These are phyloP conservation scores for Botrytis elliptica DNA, from an alignment of 2,329 filamentous ascomycete species.

Conservation along the genomic window DNA sequence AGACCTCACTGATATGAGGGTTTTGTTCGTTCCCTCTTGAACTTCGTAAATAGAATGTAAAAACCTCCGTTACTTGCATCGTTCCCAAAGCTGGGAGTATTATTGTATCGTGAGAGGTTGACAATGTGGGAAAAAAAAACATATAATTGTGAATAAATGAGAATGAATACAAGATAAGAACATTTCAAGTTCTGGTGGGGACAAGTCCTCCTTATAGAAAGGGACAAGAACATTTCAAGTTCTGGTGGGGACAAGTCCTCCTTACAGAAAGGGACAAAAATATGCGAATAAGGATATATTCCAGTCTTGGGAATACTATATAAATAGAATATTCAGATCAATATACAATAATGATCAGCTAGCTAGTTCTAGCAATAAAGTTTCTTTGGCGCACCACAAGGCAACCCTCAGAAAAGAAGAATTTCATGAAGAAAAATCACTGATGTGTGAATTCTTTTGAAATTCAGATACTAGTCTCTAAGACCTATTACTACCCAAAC, in stretches of 20 bases:
- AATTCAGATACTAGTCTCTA: not conserved
- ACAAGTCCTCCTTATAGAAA: not conserved
- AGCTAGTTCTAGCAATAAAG: not conserved
- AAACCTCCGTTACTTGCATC: not conserved
- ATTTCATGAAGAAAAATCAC: not conserved
- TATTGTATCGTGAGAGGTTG: not conserved
- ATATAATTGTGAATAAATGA: not conserved
- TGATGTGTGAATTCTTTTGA: not conserved
- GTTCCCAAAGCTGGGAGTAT: not conserved
- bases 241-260: not conserved
- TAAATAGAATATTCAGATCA: not conserved
- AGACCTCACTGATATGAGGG: not conserved
- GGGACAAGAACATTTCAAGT: too few relatives aligned
- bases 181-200: too few relatives aligned
- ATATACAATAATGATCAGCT: not conserved
- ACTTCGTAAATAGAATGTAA: not conserved
- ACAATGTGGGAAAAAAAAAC: not conserved
- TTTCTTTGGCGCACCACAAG: not conserved
- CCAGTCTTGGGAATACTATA: not conserved
- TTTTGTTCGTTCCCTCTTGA: not conserved
- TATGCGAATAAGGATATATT: not conserved
- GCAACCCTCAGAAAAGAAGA: not conserved
- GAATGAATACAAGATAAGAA: not conserved
- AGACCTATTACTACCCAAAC: slow-evolving; percentile 30
- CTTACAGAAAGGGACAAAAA: too few relatives aligned